These are phyloP conservation scores for Aphanomyces cochlioides DNA, from an alignment of 352 stramenopile genomes.

Conservation along the genomic window DNA sequence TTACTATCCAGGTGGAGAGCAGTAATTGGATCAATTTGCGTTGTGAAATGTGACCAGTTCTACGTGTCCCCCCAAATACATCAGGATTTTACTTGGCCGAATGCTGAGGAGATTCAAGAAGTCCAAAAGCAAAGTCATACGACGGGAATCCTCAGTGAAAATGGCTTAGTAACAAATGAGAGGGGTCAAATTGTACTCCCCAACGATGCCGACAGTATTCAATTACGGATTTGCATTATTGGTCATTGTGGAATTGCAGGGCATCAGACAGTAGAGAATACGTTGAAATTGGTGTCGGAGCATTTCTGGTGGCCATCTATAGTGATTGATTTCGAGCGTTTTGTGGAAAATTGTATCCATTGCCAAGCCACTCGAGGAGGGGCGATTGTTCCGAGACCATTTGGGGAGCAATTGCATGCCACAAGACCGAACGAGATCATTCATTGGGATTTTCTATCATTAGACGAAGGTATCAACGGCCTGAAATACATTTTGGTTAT, in stretches of 20 bases:
- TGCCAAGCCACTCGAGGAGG: neutral
- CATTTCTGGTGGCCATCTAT: neutral
- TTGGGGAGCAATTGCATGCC: neutral
- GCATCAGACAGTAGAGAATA: neutral
- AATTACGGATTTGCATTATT: neutral
- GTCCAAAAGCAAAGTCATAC: too few species aligned
- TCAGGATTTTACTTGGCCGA: too few species aligned
- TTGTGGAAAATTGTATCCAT: neutral
- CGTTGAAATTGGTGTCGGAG: neutral
- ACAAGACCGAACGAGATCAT: slow-evolving; percentile 12
- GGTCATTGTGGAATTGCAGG: neutral
- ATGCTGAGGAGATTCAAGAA: too few species aligned
- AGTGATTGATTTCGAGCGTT: neutral
- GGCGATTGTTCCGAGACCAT: neutral
- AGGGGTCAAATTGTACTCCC: neutral
- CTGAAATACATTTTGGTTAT: slow-evolving; percentile 7
- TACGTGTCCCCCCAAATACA: neutral
- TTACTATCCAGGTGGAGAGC: slow-evolving; percentile 25
- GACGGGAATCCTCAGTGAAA: too few species aligned
- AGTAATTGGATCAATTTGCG: neutral
- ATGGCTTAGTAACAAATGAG: too few species aligned
- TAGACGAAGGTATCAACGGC: slow-evolving; percentile 3
- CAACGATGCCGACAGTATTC: neutral
- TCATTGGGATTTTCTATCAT: slow-evolving; percentile 17
- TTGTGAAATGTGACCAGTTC: too few species aligned